A percentile compares a stretch with the other conserved stretches of the same genome.
Conservation (phyloP, 495 filamentous ascomycete genomes). For the Filosporella fistucella region DNA sequence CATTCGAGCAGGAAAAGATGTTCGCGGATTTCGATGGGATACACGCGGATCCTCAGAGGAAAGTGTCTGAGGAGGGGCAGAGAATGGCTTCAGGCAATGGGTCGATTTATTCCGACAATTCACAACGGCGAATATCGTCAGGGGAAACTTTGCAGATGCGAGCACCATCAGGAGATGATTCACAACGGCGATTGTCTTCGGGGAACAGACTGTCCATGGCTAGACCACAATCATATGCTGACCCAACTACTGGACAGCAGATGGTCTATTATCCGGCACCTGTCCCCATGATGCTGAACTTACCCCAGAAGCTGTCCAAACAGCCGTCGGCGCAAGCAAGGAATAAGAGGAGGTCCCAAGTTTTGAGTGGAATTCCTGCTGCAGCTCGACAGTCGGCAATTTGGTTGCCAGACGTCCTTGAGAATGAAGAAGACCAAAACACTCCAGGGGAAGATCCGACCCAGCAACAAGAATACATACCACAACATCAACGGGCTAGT, state of each 20-base stretch:
- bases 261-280: constrained; percentile 96
- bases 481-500: constrained; percentile 26
- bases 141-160: background rate
- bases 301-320: constrained; percentile 84
- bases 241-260: constrained; percentile 60
- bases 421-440: constrained; percentile 11
- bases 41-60: constrained; percentile 42
- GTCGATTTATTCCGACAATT: background rate
- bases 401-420: constrained; percentile 25
- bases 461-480: constrained; percentile 18
- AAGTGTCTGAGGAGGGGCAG: no score
- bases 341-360: constrained; percentile 65
- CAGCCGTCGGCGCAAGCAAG: constrained; percentile 53
- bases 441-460: constrained; percentile 13
- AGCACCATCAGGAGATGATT: no score
- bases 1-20: constrained; percentile 60
- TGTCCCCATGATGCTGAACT: constrained; percentile 87
- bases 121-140: background rate
- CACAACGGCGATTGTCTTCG: constrained; percentile 13
- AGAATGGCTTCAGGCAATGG: constrained; percentile 4
- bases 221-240: constrained; percentile 55
- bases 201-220: constrained; percentile 27
- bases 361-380: constrained; percentile 45
- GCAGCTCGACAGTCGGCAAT: constrained; percentile 23
- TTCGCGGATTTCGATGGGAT: constrained; percentile 95